Conservation (phyloP, 495 filamentous ascomycete genomes). For the Aspergillus diversus region DNA sequence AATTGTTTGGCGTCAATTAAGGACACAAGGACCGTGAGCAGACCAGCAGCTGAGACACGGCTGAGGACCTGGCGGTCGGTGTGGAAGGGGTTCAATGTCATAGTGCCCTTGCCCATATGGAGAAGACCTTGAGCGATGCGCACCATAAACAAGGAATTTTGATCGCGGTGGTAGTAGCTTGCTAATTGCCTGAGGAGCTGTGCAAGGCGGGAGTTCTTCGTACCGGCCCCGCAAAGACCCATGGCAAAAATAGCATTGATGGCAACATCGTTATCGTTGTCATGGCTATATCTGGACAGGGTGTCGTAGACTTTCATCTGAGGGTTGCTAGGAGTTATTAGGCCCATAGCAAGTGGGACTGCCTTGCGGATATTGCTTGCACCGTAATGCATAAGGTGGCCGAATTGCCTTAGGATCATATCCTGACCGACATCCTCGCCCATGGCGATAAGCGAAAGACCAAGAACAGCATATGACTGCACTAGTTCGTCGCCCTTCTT, state of each 20-base stretch:
- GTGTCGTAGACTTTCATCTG: constrained; percentile 99
- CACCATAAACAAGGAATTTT: constrained; percentile 97
- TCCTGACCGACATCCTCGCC: constrained; percentile 98
- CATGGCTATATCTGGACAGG: constrained; percentile 95
- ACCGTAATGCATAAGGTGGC: constrained; percentile 99
- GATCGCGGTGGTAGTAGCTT: constrained; percentile 96
- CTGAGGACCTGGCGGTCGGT: constrained; percentile 96
- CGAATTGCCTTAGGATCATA: constrained; percentile 97
- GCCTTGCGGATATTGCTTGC: constrained; percentile 95
- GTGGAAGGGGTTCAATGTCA: constrained; percentile 96
- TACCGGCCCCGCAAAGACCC: constrained; percentile 95
- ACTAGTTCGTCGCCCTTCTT: constrained; percentile 92
- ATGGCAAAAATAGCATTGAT: constrained; percentile 99
- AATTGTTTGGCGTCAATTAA: constrained; percentile 96
- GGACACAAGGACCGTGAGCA: constrained; percentile 86
- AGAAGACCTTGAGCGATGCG: constrained; percentile 96
- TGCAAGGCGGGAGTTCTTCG: constrained; percentile 95
- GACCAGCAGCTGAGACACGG: constrained; percentile 83
- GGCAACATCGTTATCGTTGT: constrained; percentile 98
- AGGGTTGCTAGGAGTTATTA: constrained; percentile 95
- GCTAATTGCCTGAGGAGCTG: constrained; percentile 93
- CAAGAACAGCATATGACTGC: constrained; percentile 94
- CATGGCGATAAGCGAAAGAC: constrained; percentile 93
- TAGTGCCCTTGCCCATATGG: constrained; percentile 99
- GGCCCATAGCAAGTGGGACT: constrained; percentile 95